phyloP scores from a whole-genome alignment of 305 asterid genomes.

The Solanum chacoense region DNA sequence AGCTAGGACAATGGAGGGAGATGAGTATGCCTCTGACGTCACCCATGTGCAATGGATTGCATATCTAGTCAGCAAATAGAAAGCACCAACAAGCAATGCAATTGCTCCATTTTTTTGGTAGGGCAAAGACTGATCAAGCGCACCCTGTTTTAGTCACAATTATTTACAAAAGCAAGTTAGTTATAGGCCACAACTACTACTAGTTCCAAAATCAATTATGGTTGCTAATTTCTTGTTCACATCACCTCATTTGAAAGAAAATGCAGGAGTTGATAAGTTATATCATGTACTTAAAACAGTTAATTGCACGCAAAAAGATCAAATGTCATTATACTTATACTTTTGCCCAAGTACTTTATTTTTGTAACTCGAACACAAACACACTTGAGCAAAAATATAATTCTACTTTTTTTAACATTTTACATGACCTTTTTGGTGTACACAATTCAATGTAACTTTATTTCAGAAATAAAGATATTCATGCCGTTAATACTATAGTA shows the following conservation, averaged over 20 bases:
- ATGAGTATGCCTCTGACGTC: conserved; percentile 97
- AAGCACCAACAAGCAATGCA: conserved; percentile 81
- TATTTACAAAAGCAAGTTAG: not conserved
- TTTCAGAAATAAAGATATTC: not conserved
- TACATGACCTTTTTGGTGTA: not conserved
- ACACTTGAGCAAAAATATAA: not conserved
- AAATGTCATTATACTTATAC: not conserved
- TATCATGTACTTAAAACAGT: not conserved
- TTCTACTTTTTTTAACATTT: not conserved
- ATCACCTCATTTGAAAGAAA: not conserved
- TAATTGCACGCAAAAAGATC: not conserved
- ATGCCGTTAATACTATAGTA: not conserved
- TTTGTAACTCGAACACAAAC: not conserved
- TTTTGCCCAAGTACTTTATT: not conserved
- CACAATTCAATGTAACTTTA: not conserved
- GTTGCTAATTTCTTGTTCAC: not conserved
- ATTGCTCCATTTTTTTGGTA: conserved; percentile 79
- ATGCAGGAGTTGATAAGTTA: not conserved
- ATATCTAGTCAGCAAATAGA: conserved; percentile 87
- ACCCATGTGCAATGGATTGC: conserved; percentile 98
- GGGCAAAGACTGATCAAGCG: conserved; percentile 78
- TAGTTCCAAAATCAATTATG: not conserved
- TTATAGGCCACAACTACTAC: not conserved
- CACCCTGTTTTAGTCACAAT: conserved; percentile 39
- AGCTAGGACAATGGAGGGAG: conserved; percentile 97